These are phyloP conservation scores for Aphanomyces astaci DNA, from an alignment of 352 stramenopile species.

Conservation along the genomic window DNA sequence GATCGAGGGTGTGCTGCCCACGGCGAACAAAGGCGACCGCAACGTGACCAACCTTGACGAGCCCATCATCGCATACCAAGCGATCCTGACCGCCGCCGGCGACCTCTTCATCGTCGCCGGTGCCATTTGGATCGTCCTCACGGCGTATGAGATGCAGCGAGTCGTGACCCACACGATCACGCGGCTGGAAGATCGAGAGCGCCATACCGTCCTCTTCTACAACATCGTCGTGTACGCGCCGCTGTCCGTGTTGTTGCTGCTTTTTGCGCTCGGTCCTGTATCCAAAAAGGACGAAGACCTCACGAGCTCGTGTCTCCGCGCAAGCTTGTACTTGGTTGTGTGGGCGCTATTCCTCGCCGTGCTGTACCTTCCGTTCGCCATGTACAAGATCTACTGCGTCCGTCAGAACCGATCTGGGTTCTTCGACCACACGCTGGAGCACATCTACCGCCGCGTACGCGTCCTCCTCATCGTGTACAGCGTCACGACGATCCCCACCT, in stretches of 20 bases:
- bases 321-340: conserved; percentile 12
- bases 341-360: background rate
- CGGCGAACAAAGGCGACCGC: conserved; percentile 6
- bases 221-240: conserved; percentile 37
- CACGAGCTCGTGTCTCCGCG: background rate
- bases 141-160: conserved; percentile 59
- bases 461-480: conserved; percentile 61
- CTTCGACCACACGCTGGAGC: conserved; percentile 36
- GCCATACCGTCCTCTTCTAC: conserved; percentile 45
- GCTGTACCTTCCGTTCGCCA: conserved; percentile 30
- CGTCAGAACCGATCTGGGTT: conserved; percentile 38
- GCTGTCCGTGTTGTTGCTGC: conserved; percentile 39
- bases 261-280: conserved; percentile 15
- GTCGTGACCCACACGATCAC: conserved; percentile 65
- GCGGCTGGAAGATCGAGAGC: conserved; percentile 40
- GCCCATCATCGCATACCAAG: background rate
- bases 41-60: background rate
- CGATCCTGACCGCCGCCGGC: conserved; percentile 43
- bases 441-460: conserved; percentile 60
- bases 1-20: conserved; percentile 31
- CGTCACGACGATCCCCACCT: conserved; percentile 54
- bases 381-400: conserved; percentile 48
- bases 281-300: background rate
- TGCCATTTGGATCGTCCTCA: conserved; percentile 53
- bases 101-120: conserved; percentile 52